Percentiles rank a stretch among this genome's conserved stretches.
Conservation (phyloP, 108 stramenopile species). For the Schizochytrium sp. region DNA sequence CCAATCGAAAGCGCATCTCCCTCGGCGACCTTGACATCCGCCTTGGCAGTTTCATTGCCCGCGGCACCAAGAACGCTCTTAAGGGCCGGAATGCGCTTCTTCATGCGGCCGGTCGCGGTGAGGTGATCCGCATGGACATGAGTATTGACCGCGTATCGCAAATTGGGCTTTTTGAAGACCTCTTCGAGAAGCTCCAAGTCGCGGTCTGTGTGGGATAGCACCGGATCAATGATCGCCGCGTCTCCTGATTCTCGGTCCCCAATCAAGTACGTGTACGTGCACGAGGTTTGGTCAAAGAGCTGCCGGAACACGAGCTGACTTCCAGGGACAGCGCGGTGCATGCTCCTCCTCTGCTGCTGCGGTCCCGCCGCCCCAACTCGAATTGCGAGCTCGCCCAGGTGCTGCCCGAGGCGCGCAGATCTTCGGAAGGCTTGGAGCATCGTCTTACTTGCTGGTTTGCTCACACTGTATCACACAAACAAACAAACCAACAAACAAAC, state of each 20-base stretch:
- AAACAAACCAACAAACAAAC: too few relatives aligned
- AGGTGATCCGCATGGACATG: constrained; percentile 78
- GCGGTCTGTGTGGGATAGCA: constrained; percentile 79
- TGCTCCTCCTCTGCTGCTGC: too few relatives aligned
- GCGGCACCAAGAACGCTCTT: constrained; percentile 62
- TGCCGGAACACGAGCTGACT: constrained; percentile 55
- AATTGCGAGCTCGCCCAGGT: too few relatives aligned
- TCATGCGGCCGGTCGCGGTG: constrained; percentile 66
- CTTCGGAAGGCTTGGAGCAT: too few relatives aligned
- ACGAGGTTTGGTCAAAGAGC: constrained; percentile 74
- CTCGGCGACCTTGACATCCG: constrained; percentile 54
- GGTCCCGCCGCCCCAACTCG: too few relatives aligned
- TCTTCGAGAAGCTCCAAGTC: constrained; percentile 68
- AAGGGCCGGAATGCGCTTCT: constrained; percentile 48
- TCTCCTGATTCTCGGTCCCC: constrained; percentile 66
- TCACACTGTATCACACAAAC: too few relatives aligned
- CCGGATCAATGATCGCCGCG: constrained; percentile 78
- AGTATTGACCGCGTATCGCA: constrained; percentile 67
- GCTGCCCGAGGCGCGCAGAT: too few relatives aligned
- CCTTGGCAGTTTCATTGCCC: constrained; percentile 47
- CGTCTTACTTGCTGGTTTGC: too few relatives aligned
- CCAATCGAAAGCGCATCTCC: constrained; percentile 69
- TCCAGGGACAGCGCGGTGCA: too few relatives aligned
- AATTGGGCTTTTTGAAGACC: constrained; percentile 47
- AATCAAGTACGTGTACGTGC: constrained; percentile 77